Conservation (phyloP, 257 asterid genomes). For the Thymus mandschuricus region DNA sequence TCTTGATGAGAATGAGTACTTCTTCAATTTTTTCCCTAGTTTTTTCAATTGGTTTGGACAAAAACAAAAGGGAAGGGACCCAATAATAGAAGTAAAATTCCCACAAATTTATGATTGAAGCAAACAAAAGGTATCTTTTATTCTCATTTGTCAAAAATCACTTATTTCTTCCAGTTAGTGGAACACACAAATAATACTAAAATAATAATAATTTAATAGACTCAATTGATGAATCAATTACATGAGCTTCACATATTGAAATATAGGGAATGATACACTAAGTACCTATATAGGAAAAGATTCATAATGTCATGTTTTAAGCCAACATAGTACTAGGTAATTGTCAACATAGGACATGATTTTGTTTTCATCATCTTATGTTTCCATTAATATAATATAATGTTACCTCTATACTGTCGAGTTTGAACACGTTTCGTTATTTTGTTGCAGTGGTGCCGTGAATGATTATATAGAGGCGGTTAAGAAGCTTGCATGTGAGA, state of each 20-base stretch:
- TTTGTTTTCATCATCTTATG: neutral
- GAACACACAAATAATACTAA: neutral
- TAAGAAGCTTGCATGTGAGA: slow-evolving; percentile 55
- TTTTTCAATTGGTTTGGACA: neutral
- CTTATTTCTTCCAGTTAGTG: slow-evolving; percentile 23
- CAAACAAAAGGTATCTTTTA: slow-evolving; percentile 14
- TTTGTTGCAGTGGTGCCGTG: slow-evolving; percentile 47
- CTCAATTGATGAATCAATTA: slow-evolving; percentile 25
- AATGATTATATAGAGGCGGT: slow-evolving; percentile 64
- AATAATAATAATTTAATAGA: neutral
- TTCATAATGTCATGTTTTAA: neutral
- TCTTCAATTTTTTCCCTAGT: neutral
- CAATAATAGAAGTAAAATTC: neutral
- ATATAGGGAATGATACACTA: neutral
- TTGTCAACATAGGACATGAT: slow-evolving; percentile 27
- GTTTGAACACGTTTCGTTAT: no score
- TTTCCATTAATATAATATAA: no score
- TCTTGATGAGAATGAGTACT: neutral
- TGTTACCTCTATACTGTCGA: no score
- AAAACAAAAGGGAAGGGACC: neutral
- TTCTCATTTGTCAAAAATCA: slow-evolving; percentile 30
- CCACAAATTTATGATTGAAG: slow-evolving; percentile 9
- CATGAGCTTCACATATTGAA: neutral
- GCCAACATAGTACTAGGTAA: slow-evolving; percentile 28
- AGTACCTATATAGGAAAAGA: neutral